phyloP scores from a whole-genome alignment of 106 monocot genomes.

The Gastrodia elata region DNA sequence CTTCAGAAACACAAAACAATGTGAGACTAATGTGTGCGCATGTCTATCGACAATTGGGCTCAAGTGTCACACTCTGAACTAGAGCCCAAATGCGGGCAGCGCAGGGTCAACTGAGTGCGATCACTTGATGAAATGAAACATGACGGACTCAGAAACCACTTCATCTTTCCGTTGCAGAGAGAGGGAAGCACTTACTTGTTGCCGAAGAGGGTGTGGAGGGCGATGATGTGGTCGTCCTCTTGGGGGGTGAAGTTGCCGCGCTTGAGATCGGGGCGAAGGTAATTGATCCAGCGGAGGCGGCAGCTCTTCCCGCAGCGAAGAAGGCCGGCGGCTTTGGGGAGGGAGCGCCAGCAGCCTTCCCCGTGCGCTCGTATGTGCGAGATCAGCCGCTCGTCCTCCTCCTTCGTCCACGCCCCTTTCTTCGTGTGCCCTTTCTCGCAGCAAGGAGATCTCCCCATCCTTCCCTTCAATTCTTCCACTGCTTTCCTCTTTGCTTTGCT shows the following conservation, averaged over 20 bases:
- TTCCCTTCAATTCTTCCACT: too few species aligned
- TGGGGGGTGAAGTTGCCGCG: slow-evolving; percentile 45
- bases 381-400: slow-evolving; percentile 26
- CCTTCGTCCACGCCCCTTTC: slow-evolving; percentile 33
- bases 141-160: too few species aligned
- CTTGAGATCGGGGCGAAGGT: slow-evolving; percentile 45
- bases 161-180: too few species aligned
- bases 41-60: too few species aligned
- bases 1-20: too few species aligned
- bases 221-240: slow-evolving; percentile 47
- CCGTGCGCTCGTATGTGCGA: slow-evolving; percentile 22
- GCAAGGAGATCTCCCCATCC: slow-evolving; percentile 31
- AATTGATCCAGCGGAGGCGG: slow-evolving; percentile 33
- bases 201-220: slow-evolving; percentile 31
- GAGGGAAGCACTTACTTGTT: slow-evolving; percentile 16
- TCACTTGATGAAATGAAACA: too few species aligned
- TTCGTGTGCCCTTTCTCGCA: slow-evolving; percentile 34
- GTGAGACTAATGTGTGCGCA: too few species aligned
- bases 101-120: too few species aligned
- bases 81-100: too few species aligned
- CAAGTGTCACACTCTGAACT: too few species aligned
- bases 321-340: slow-evolving; percentile 30
- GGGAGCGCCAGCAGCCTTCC: slow-evolving; percentile 32
- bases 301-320: slow-evolving; percentile 31
- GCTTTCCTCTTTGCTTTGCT: too few species aligned